Evolutionary conservation across 495 filamentous ascomycete genomes (phyloP).

Genomic region (Penicillium arizonense): DNA sequence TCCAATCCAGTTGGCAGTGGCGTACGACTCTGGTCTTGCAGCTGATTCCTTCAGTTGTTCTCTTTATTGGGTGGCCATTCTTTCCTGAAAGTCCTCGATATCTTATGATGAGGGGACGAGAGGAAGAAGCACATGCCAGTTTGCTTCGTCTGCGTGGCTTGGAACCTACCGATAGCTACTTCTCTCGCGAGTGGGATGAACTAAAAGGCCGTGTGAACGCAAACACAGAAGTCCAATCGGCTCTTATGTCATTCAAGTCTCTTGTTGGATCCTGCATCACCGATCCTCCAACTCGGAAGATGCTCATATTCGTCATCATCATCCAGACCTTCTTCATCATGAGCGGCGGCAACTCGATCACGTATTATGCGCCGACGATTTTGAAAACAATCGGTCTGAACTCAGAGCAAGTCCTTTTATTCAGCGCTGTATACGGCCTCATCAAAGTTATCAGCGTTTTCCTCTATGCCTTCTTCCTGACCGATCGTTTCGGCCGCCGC

Average conservation of each 20-base stretch:
- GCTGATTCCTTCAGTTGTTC: constrained; percentile 53
- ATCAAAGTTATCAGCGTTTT: constrained; percentile 22
- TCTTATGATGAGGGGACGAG: constrained; percentile 62
- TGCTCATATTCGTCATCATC: constrained; percentile 58
- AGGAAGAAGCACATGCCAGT: constrained; percentile 59
- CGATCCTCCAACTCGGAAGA: constrained; percentile 53
- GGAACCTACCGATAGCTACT: constrained; percentile 57
- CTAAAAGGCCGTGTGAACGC: constrained; percentile 67
- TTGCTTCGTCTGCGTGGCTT: constrained; percentile 59
- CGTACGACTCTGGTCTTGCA: constrained; percentile 60
- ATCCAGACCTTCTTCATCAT: constrained; percentile 66
- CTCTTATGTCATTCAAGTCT: no score
- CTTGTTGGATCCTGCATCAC: constrained; percentile 21
- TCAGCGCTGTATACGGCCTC: constrained; percentile 25
- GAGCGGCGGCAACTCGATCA: constrained; percentile 68
- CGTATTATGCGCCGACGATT: constrained; percentile 69
- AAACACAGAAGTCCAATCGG: constrained; percentile 45
- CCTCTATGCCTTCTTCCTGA: constrained; percentile 22
- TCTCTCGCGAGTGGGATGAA: constrained; percentile 72
- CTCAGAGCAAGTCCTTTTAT: constrained; percentile 32
- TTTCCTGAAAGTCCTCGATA: constrained; percentile 77
- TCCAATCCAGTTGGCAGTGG: constrained; percentile 63
- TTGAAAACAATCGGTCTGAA: constrained; percentile 62
- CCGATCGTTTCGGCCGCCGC: constrained; percentile 21
- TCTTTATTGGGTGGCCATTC: constrained; percentile 62